phyloP scores from a whole-genome alignment of 78 protist species.

The Mantamonas sphyraenae region DNA sequence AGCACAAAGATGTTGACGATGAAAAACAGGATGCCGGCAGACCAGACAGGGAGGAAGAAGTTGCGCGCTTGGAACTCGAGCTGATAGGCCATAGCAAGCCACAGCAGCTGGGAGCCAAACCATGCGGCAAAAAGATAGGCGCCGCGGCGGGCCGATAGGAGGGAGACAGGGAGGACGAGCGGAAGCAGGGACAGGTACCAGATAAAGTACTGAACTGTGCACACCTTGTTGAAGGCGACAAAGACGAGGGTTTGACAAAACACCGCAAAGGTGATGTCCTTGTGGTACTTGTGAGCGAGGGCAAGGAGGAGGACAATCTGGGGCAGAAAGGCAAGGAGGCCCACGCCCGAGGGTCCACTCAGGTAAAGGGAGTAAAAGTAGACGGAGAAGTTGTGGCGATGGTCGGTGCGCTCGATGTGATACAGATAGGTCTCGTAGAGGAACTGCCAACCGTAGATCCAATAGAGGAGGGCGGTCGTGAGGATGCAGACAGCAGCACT shows the following conservation, averaged over 20 bases:
- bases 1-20: constrained; percentile 43
- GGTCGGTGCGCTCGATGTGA: constrained; percentile 67
- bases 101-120: constrained; percentile 43
- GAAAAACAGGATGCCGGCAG: constrained; percentile 53
- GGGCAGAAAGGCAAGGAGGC: background rate
- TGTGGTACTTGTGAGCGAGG: constrained; percentile 23
- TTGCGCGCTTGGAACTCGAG: constrained; percentile 64
- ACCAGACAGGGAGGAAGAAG: constrained; percentile 55
- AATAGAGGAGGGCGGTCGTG: no score
- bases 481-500: constrained; percentile 8
- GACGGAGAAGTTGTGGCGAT: constrained; percentile 86
- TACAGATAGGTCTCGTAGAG: constrained; percentile 58
- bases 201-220: constrained; percentile 88
- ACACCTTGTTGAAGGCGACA: constrained; percentile 90
- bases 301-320: constrained; percentile 26
- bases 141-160: background rate
- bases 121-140: constrained; percentile 27
- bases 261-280: constrained; percentile 35
- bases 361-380: constrained; percentile 75
- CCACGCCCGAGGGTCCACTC: constrained; percentile 22
- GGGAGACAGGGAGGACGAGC: constrained; percentile 47
- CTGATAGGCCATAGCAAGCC: constrained; percentile 61
- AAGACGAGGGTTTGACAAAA: constrained; percentile 66
- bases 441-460: constrained; percentile 32
- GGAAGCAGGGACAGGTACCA: constrained; percentile 82